These are phyloP conservation scores for Gonium pectorale DNA, from an alignment of 139 green algal genomes.

Conservation along the genomic window DNA sequence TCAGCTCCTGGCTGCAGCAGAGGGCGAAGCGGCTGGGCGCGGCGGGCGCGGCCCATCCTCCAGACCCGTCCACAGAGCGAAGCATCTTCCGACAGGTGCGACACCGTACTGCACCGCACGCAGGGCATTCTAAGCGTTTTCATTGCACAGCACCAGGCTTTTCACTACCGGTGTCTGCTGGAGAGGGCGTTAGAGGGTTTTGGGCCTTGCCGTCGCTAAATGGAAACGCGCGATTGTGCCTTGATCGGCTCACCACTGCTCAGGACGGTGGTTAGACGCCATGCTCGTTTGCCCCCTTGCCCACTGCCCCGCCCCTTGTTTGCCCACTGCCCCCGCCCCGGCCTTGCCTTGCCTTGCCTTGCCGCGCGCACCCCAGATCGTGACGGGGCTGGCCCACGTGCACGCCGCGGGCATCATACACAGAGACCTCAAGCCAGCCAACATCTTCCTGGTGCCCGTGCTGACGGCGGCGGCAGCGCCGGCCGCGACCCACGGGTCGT, in stretches of 20 bases:
- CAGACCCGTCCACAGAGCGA: constrained; percentile 18
- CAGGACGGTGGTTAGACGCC: too few species aligned
- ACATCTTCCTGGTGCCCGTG: constrained; percentile 49
- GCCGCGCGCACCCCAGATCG: not conserved
- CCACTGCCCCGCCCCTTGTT: too few species aligned
- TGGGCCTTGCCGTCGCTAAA: too few species aligned
- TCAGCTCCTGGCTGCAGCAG: constrained; percentile 49
- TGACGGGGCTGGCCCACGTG: constrained; percentile 33
- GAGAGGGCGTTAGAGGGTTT: too few species aligned
- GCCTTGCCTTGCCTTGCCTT: too few species aligned
- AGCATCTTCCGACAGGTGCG: constrained; percentile 52
- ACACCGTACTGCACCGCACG: too few species aligned
- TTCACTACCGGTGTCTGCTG: too few species aligned
- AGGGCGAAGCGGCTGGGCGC: constrained; percentile 8
- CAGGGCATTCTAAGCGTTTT: too few species aligned
- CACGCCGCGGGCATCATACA: constrained; percentile 54
- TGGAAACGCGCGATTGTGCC: too few species aligned
- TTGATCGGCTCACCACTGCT: too few species aligned
- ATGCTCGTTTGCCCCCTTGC: not conserved
- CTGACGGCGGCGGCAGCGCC: not conserved
- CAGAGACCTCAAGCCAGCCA: constrained; percentile 56
- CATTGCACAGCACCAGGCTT: too few species aligned
- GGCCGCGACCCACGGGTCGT: too few species aligned
- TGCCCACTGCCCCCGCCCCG: not conserved
- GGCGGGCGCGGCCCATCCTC: not conserved